Percentiles rank a stretch among this genome's conserved stretches.
Evolutionary conservation across 2,329 filamentous ascomycete genomes (phyloP).

Genomic region (Aspergillus calidoustus): DNA sequence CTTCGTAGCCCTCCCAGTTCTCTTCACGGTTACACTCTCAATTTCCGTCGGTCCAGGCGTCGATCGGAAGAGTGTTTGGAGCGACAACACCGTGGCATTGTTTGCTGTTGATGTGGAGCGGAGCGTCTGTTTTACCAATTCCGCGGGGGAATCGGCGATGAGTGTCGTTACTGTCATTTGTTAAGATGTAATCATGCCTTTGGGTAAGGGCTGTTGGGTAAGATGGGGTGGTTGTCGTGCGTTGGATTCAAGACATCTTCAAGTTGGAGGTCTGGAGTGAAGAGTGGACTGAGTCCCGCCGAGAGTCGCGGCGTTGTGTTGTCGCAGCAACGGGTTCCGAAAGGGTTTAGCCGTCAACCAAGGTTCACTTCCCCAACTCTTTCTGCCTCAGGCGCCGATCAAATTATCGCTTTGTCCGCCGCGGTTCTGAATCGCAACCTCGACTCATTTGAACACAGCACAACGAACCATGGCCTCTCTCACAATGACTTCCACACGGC

Average conservation of each 20-base stretch:
- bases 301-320: slow-evolving; percentile 34
- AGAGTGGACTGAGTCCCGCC: slow-evolving; percentile 10
- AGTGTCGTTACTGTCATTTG: slow-evolving; percentile 41
- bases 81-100: slow-evolving; percentile 43
- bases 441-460: slow-evolving; percentile 15
- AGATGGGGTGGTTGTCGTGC: background rate
- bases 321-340: slow-evolving; percentile 36
- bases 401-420: slow-evolving; percentile 7
- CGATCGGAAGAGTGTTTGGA: slow-evolving; percentile 45
- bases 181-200: background rate
- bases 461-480: slow-evolving; percentile 20
- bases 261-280: background rate
- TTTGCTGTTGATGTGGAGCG: slow-evolving; percentile 61
- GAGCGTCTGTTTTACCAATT: slow-evolving; percentile 60
- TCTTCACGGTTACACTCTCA: slow-evolving; percentile 27
- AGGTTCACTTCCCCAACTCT: slow-evolving; percentile 4
- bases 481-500: slow-evolving; percentile 22
- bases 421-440: slow-evolving; percentile 6
- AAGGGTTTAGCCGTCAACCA: slow-evolving; percentile 13
- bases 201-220: background rate
- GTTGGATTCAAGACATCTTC: background rate
- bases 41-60: slow-evolving; percentile 29
- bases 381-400: slow-evolving; percentile 12
- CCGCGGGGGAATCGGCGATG: slow-evolving; percentile 36
- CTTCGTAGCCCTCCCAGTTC: slow-evolving; percentile 32